Conservation (phyloP, 495 filamentous ascomycete genomes). For the Chaetomidium leptoderma region DNA sequence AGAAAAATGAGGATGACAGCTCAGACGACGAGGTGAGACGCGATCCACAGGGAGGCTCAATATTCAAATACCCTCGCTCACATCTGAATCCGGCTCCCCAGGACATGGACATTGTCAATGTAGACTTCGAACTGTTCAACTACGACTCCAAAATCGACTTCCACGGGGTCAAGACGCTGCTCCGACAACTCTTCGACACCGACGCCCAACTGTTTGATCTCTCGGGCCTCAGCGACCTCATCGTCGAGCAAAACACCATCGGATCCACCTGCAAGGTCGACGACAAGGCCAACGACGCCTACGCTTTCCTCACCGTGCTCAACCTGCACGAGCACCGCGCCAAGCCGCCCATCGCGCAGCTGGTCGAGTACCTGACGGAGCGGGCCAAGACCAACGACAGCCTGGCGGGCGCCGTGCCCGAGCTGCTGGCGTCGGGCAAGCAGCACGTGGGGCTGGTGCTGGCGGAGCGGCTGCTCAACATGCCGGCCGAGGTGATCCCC, state of each 20-base stretch:
- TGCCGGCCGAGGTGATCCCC: constrained; percentile 84
- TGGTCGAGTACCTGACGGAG: constrained; percentile 66
- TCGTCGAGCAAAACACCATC: constrained; percentile 80
- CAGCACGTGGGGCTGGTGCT: constrained; percentile 81
- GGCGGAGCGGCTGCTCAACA: constrained; percentile 90
- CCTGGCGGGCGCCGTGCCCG: constrained; percentile 19
- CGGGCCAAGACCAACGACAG: constrained; percentile 44
- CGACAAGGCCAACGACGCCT: constrained; percentile 88
- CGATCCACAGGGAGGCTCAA: not conserved
- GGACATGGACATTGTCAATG: constrained; percentile 87
- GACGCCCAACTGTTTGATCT: constrained; percentile 82
- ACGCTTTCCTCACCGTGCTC: constrained; percentile 87
- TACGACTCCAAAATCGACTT: constrained; percentile 87
- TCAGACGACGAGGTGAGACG: constrained; percentile 15
- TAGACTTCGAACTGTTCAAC: constrained; percentile 98
- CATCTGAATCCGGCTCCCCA: constrained; percentile 32
- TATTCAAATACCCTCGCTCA: not conserved
- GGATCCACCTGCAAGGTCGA: constrained; percentile 96
- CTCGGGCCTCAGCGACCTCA: constrained; percentile 78
- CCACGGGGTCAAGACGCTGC: constrained; percentile 84
- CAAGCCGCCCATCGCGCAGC: constrained; percentile 61
- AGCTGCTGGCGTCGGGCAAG: constrained; percentile 32
- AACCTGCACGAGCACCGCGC: constrained; percentile 78
- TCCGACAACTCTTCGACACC: constrained; percentile 90
- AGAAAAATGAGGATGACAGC: constrained; percentile 14